phyloP scores from a whole-genome alignment of 106 monocot species.

The Iris macrosiphon region DNA sequence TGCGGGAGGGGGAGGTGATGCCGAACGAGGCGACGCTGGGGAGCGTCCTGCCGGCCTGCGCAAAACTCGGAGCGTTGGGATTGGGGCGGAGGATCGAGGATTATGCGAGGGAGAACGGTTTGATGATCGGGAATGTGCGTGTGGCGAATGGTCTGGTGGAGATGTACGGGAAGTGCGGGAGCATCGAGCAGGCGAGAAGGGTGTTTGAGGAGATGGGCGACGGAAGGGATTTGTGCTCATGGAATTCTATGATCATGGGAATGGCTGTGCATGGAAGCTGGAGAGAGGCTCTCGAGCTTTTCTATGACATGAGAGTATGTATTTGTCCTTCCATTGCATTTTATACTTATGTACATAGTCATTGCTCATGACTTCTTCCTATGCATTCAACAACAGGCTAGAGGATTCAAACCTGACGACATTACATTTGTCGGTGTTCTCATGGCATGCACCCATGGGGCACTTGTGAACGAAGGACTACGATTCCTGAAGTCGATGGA shows the following conservation, averaged over 20 bases:
- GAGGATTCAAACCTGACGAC: constrained; percentile 41
- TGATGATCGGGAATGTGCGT: constrained; percentile 31
- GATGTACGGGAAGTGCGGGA: constrained; percentile 80
- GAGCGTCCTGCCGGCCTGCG: constrained; percentile 65
- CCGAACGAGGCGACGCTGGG: constrained; percentile 74
- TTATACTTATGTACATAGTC: not conserved
- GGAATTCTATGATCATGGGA: constrained; percentile 85
- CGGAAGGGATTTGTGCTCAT: constrained; percentile 51
- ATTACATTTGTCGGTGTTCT: constrained; percentile 69
- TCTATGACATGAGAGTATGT: constrained; percentile 46
- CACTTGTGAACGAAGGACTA: constrained; percentile 44
- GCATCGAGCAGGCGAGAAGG: constrained; percentile 24
- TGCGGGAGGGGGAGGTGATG: constrained; percentile 26
- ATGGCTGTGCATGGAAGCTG: constrained; percentile 61
- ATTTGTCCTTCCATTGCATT: not conserved
- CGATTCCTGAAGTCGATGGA: constrained; percentile 39
- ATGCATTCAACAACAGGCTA: constrained; percentile 13
- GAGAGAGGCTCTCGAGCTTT: constrained; percentile 45
- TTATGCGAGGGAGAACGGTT: constrained; percentile 40
- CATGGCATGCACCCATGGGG: constrained; percentile 69
- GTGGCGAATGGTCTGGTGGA: constrained; percentile 65
- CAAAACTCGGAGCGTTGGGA: constrained; percentile 48
- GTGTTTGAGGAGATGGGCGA: constrained; percentile 54
- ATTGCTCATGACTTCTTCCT: not conserved
- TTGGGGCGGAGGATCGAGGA: constrained; percentile 50